Evolutionary conservation across 2,329 filamentous ascomycete species (phyloP).

Genomic region (Fusarium pseudoanthophilum): DNA sequence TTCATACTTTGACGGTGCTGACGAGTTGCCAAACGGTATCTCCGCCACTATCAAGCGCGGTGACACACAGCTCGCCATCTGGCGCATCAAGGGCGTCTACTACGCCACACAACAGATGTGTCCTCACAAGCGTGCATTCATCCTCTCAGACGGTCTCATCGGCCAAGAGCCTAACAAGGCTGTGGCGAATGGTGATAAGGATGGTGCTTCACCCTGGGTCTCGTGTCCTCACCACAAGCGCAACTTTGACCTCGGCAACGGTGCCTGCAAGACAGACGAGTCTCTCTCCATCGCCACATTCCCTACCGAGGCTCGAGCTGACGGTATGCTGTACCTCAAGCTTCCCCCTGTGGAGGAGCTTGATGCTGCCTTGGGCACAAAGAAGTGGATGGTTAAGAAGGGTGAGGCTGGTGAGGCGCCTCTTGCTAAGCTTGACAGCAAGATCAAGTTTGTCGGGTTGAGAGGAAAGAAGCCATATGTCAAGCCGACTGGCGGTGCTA

Average conservation of each 20-base stretch:
- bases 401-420: conserved; percentile 64
- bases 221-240: conserved; percentile 91
- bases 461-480: conserved; percentile 57
- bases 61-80: conserved; percentile 89
- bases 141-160: conserved; percentile 86
- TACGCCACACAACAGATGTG: conserved; percentile 96
- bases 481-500: conserved; percentile 47
- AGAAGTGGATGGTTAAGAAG: conserved; percentile 81
- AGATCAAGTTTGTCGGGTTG: conserved; percentile 57
- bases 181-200: conserved; percentile 39
- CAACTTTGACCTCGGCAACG: conserved; percentile 81
- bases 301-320: conserved; percentile 74
- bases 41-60: conserved; percentile 84
- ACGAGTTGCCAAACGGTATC: conserved; percentile 75
- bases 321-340: conserved; percentile 83
- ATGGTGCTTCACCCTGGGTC: conserved; percentile 71
- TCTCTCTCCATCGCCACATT: conserved; percentile 86
- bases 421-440: conserved; percentile 59
- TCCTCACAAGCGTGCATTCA: conserved; percentile 89
- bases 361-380: conserved; percentile 80
- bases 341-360: conserved; percentile 84
- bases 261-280: conserved; percentile 79
- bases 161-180: conserved; percentile 66
- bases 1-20: conserved; percentile 72
- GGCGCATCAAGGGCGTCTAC: conserved; percentile 82